Percentiles rank a stretch among this genome's conserved stretches.
These are phyloP conservation scores for Eucalyptus pauciflora DNA, from an alignment of 345 rosid genomes.

Conservation along the genomic window DNA sequence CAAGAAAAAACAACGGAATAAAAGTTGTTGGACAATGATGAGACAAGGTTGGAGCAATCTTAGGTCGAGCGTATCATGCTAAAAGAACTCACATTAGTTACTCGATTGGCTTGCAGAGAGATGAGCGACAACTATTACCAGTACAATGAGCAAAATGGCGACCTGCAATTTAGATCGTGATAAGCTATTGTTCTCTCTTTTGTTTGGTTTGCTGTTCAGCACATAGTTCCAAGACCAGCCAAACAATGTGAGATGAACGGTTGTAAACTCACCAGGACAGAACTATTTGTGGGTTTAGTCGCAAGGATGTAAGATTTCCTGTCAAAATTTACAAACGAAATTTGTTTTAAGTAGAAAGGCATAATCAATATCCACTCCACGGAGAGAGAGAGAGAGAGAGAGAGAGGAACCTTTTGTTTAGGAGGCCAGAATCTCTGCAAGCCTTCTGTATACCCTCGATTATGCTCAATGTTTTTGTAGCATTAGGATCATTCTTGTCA, in stretches of 20 bases:
- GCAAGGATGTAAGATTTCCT: constrained; percentile 17
- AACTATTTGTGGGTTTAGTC: constrained; percentile 4
- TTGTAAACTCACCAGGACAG: constrained; percentile 12
- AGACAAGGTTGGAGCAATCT: neutral
- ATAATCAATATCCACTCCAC: neutral
- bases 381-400: too few species aligned
- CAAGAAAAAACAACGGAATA: neutral
- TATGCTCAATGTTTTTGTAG: constrained; percentile 37
- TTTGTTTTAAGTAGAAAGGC: neutral
- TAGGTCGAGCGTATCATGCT: neutral
- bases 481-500: constrained; percentile 61
- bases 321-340: neutral
- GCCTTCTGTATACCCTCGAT: constrained; percentile 51
- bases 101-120: neutral
- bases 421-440: constrained; percentile 51
- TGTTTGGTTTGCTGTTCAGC: neutral
- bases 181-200: neutral
- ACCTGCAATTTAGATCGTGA: neutral
- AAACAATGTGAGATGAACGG: neutral
- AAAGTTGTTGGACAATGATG: neutral
- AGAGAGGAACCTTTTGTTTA: constrained; percentile 30
- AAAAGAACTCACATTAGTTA: neutral
- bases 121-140: neutral
- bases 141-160: neutral
- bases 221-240: neutral